These are phyloP conservation scores for Zalaria sp. DNA, from an alignment of 2,329 filamentous ascomycete genomes.

Conservation along the genomic window DNA sequence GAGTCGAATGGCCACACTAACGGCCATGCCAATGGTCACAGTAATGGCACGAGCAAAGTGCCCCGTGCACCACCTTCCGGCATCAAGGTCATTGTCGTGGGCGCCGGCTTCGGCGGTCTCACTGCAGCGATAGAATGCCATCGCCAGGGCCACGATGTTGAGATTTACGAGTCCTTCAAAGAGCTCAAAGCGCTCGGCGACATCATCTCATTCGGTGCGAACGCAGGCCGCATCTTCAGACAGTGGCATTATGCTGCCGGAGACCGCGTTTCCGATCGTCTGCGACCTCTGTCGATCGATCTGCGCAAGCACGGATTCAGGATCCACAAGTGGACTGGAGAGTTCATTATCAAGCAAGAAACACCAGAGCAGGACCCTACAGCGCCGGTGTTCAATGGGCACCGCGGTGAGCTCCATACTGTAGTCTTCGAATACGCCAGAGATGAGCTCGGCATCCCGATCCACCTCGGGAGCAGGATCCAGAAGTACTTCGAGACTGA, in stretches of 20 bases:
- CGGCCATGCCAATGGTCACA: too few species aligned
- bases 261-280: neutral
- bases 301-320: conserved; percentile 41
- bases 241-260: conserved; percentile 30
- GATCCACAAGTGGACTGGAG: conserved; percentile 48
- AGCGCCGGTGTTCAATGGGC: conserved; percentile 45
- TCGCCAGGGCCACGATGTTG: conserved; percentile 45
- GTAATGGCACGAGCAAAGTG: too few species aligned
- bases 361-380: conserved; percentile 30
- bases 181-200: conserved; percentile 44
- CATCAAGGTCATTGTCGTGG: conserved; percentile 38
- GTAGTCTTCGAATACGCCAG: conserved; percentile 45
- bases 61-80: conserved; percentile 19
- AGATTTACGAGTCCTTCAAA: conserved; percentile 42
- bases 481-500: conserved; percentile 42
- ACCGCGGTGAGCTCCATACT: conserved; percentile 45
- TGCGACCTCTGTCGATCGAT: conserved; percentile 34
- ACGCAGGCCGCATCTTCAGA: conserved; percentile 44
- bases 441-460: conserved; percentile 40
- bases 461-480: conserved; percentile 38
- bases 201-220: conserved; percentile 47
- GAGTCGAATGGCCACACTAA: too few species aligned
- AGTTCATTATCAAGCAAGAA: conserved; percentile 44
- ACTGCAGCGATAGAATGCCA: conserved; percentile 48
- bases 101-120: conserved; percentile 44